These are phyloP conservation scores for Thamnidium elegans DNA, from an alignment of 192 early-diverging fungal genomes.

Conservation along the genomic window DNA sequence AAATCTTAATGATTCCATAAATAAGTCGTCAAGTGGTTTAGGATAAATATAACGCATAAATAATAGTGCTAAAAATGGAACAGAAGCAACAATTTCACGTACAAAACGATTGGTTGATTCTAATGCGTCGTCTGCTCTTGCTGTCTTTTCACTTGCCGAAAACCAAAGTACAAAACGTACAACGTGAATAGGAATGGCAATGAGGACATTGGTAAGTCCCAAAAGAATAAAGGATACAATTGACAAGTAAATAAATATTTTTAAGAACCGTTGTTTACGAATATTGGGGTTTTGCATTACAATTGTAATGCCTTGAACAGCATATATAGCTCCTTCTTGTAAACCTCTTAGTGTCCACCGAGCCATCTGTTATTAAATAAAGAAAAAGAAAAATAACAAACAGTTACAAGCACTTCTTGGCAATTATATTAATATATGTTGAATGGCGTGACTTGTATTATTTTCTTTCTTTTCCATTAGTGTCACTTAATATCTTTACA, in stretches of 20 bases:
- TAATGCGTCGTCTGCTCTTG: slow-evolving; percentile 3
- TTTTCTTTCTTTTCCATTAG: too few species aligned
- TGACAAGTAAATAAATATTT: slow-evolving; percentile 39
- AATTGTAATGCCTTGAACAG: slow-evolving; percentile 42
- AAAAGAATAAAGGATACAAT: slow-evolving; percentile 39
- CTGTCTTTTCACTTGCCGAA: slow-evolving; percentile 13
- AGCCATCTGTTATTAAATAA: slow-evolving; percentile 10
- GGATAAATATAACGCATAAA: slow-evolving; percentile 61
- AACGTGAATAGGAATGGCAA: slow-evolving; percentile 42
- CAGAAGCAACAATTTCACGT: slow-evolving; percentile 2
- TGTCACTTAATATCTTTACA: too few species aligned
- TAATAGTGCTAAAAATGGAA: slow-evolving; percentile 52
- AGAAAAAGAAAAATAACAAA: too few species aligned
- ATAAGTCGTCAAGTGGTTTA: slow-evolving; percentile 55
- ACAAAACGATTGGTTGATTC: background rate
- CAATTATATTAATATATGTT: too few species aligned
- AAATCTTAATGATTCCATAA: slow-evolving; percentile 48
- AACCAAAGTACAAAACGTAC: slow-evolving; percentile 37
- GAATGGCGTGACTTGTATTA: too few species aligned
- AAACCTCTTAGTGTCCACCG: slow-evolving; percentile 36
- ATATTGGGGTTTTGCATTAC: slow-evolving; percentile 47
- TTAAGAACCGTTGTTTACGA: slow-evolving; percentile 40
- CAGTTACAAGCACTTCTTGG: too few species aligned
- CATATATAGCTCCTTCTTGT: slow-evolving; percentile 40
- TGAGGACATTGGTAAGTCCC: slow-evolving; percentile 42